Evolutionary conservation across 371 early-diverging fungal genomes (phyloP), one percentile per base, ranked within the genome.

Genomic region (Amoeboaphelidium occidentale): DNA sequence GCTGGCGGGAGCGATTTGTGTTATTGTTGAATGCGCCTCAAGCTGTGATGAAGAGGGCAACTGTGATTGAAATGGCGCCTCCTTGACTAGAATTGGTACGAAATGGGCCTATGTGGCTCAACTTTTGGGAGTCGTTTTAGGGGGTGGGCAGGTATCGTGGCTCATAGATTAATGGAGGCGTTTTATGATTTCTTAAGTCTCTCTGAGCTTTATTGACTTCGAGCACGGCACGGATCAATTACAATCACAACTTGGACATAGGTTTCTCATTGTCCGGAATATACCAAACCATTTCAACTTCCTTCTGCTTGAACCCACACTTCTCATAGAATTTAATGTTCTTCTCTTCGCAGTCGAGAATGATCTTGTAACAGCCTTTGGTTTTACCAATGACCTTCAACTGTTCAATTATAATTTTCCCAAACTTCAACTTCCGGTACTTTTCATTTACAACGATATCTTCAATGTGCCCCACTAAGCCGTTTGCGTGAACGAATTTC

Each of bases 371-470:
- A 57, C 74, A 74, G 22, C 73, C 72, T 6, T 57, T 60, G 25
- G 45, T 46, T 25, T 60, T 57, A 3, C 68, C 72, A 59, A 72
- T 69, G 51, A 63, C 50, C 53, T 72, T 72, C 43, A 72, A 55
- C 10, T 62, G 63, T 51, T 72, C 73, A 44, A 72, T 72, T 25
- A 69, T 64, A 2, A 61, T 62, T 17, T 10, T 6, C 2, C 76
- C 74, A 32, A 76, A 57, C 43, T 91, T 86, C 64, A 82, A 73
- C 44, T 97, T 93, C 53, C 91, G 91, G 61, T 87, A 81, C n/a
- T 81, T 77, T 52, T 74, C 70, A 52, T 81, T 76, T 17, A 92
- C 89, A 27, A 91, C 96, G 62, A 97, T 90, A 58, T 94, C 96
- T 60, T 82, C 39, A 17, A 54, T 47, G 27, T 58, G 57, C 27